These are phyloP conservation scores for Coix lacrymajobi DNA, from an alignment of 176 grass and related monocot species.

Conservation along the genomic window DNA sequence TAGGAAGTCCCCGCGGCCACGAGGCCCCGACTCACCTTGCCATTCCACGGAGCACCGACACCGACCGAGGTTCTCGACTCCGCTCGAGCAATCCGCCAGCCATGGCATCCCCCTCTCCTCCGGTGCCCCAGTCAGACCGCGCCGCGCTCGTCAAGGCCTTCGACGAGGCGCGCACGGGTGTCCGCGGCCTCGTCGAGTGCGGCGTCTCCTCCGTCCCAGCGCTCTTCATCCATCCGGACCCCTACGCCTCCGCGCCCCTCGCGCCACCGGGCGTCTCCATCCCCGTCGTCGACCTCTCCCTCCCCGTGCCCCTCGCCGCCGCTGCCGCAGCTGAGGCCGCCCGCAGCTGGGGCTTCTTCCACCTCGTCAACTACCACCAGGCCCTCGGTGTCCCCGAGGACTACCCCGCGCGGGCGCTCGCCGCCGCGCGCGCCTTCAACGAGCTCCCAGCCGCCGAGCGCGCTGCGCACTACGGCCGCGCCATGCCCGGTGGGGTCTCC, in stretches of 20 bases:
- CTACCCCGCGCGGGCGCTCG: conserved; percentile 31
- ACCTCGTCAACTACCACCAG: conserved; percentile 60
- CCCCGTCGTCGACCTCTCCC: conserved; percentile 47
- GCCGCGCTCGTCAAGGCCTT: conserved; percentile 63
- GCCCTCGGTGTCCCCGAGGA: conserved; percentile 33
- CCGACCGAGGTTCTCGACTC: not conserved
- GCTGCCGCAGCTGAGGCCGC: conserved; percentile 36
- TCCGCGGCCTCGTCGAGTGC: conserved; percentile 75
- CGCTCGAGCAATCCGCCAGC: not conserved
- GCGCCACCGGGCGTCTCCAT: conserved; percentile 28
- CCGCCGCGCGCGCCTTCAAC: conserved; percentile 67
- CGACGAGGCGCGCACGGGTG: conserved; percentile 72
- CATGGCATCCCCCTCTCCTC: conserved; percentile 28
- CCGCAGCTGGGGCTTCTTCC: conserved; percentile 73
- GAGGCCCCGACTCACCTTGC: too few relatives aligned
- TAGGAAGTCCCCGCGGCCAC: not conserved
- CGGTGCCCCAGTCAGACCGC: conserved; percentile 21
- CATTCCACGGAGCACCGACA: too few relatives aligned
- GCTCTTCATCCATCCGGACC: conserved; percentile 45
- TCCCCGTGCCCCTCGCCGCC: conserved; percentile 28
- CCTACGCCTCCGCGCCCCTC: conserved; percentile 27
- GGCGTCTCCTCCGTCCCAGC: conserved; percentile 44
- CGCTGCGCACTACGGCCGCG: conserved; percentile 55
- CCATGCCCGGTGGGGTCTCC: conserved; percentile 35
- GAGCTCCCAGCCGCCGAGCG: conserved; percentile 60